Conservation (phyloP, 2,329 filamentous ascomycete genomes). For the Cladophialophora chaetospira region DNA sequence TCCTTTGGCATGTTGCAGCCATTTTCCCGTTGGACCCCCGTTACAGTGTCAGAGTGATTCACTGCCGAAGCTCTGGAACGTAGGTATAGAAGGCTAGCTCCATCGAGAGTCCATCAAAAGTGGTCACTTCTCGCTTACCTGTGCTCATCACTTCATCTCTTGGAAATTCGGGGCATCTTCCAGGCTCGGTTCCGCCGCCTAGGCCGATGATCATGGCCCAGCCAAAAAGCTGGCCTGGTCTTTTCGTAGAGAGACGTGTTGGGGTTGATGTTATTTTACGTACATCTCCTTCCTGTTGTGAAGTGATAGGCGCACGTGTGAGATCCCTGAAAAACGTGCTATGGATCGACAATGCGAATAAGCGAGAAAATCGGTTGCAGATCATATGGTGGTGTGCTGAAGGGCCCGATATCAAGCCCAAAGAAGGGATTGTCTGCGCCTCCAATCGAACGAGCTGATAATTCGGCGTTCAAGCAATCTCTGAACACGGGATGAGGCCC, state of each 20-base stretch:
- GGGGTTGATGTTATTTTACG: not conserved
- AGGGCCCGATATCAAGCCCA: not conserved
- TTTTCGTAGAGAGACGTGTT: too few species aligned
- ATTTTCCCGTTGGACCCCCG: not conserved
- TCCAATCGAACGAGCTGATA: not conserved
- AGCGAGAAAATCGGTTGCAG: constrained; percentile 1
- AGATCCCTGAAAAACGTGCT: constrained; percentile 7
- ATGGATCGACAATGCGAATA: constrained; percentile 12
- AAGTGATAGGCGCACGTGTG: not conserved
- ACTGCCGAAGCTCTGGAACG: too few species aligned
- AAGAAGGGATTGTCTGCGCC: not conserved
- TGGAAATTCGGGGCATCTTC: too few species aligned
- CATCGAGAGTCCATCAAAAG: too few species aligned
- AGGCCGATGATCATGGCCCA: too few species aligned
- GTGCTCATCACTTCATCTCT: too few species aligned
- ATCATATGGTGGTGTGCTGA: not conserved
- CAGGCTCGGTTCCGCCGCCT: too few species aligned
- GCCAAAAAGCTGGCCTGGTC: too few species aligned
- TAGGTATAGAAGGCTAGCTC: too few species aligned
- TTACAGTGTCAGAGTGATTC: not conserved
- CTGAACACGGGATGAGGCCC: not conserved
- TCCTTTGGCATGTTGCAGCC: not conserved
- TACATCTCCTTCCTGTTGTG: not conserved
- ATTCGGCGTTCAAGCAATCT: not conserved
- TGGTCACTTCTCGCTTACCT: too few species aligned